Conservation (phyloP, 768 basidiomycete species). For the Mycena metata region DNA sequence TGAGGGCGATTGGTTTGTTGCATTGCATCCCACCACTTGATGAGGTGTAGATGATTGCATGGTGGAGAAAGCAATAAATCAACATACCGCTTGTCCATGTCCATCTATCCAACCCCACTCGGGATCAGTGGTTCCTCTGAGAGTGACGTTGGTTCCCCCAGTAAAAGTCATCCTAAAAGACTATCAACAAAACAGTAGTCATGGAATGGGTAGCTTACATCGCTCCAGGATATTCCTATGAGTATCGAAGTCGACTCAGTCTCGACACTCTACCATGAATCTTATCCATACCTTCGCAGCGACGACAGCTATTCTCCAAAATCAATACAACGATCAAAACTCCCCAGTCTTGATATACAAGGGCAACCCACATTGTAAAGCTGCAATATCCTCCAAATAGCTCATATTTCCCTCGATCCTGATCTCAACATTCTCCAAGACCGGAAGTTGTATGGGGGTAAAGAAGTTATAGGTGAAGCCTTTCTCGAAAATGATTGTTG, state of each 20-base stretch:
- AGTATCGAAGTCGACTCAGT: constrained; percentile 20
- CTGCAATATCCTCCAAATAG: constrained; percentile 35
- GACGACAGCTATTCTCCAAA: constrained; percentile 30
- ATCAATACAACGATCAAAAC: constrained; percentile 26
- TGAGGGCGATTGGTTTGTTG: constrained; percentile 52
- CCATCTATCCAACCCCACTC: constrained; percentile 57
- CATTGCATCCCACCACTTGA: constrained; percentile 54
- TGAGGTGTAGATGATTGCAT: constrained; percentile 22
- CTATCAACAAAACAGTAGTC: constrained; percentile 16
- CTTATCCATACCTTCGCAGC: constrained; percentile 31
- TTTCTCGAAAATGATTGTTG: constrained; percentile 55
- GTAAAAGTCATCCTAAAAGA: constrained; percentile 50
- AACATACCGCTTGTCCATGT: constrained; percentile 47
- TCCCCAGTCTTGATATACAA: constrained; percentile 15
- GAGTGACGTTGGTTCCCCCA: constrained; percentile 53
- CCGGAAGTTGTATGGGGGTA: constrained; percentile 53
- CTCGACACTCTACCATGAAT: constrained; percentile 14
- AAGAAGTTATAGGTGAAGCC: constrained; percentile 57
- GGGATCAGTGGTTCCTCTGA: constrained; percentile 53
- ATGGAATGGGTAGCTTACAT: constrained; percentile 22
- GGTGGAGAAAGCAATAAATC: constrained; percentile 22
- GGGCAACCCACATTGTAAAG: constrained; percentile 30
- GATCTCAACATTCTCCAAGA: constrained; percentile 53
- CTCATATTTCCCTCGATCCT: constrained; percentile 50
- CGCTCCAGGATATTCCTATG: constrained; percentile 27